phyloP scores from a whole-genome alignment of 495 filamentous ascomycete genomes.

The Annulohypoxylon stygium region DNA sequence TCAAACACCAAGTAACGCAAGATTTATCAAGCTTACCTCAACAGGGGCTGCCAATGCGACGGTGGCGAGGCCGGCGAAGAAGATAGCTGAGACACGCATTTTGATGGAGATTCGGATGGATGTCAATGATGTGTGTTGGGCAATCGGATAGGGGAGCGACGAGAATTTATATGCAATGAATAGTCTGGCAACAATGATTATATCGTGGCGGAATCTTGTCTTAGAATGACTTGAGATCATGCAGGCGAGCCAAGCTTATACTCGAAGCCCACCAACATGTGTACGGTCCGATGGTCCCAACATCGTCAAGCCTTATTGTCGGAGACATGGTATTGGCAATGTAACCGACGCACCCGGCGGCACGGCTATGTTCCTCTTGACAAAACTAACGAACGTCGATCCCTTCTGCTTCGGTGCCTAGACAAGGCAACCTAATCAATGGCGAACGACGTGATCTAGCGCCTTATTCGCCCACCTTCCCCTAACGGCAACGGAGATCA shows the following conservation, averaged over 20 bases:
- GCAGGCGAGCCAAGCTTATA: constrained; percentile 2
- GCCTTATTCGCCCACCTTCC: constrained; percentile 9
- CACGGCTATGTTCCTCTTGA: constrained; percentile 3
- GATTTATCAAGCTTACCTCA: constrained; percentile 15
- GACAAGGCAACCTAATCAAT: constrained; percentile 1
- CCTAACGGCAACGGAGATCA: constrained; percentile 3
- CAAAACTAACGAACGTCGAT: constrained; percentile 7
- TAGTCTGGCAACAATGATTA: not conserved
- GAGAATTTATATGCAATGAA: not conserved
- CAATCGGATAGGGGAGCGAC: not conserved
- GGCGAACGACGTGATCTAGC: not conserved
- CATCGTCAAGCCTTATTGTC: constrained; percentile 5
- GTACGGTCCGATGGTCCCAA: not conserved
- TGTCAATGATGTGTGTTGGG: not conserved
- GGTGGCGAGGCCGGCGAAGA: constrained; percentile 27
- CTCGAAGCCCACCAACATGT: not conserved
- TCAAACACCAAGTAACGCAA: not conserved
- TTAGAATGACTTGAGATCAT: not conserved
- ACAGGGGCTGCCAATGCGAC: constrained; percentile 37
- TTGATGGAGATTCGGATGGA: not conserved
- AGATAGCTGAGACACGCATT: constrained; percentile 37
- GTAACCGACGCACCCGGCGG: constrained; percentile 12
- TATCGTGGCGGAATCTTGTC: not conserved
- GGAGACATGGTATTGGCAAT: not conserved
- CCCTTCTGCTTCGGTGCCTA: not conserved